Percentiles rank a stretch among this genome's conserved stretches.
Conservation (phyloP, 2,329 filamentous ascomycete genomes). For the Fusarium sp. region DNA sequence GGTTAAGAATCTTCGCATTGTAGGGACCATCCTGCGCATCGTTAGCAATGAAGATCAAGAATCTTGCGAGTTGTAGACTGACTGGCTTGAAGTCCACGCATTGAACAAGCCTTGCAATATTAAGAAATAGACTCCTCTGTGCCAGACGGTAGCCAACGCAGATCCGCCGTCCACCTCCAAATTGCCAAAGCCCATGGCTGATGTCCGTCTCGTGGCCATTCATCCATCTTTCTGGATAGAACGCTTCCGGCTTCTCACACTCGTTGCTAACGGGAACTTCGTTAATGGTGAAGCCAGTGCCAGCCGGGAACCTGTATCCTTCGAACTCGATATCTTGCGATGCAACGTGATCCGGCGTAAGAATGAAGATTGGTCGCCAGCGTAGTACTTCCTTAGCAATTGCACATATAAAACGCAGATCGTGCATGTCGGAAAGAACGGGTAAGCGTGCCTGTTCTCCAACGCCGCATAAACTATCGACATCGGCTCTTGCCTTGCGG, state of each 20-base stretch:
- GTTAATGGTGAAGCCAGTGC: neutral
- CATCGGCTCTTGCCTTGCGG: neutral
- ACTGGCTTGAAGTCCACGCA: neutral
- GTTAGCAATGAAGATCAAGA: too few species aligned
- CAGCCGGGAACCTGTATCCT: neutral
- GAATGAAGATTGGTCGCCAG: neutral
- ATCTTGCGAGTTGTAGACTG: neutral
- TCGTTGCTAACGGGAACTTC: neutral
- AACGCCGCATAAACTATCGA: neutral
- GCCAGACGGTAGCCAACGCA: neutral
- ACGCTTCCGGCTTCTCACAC: neutral
- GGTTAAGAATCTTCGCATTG: too few species aligned
- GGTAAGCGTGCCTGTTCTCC: neutral
- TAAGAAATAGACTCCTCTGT: neutral
- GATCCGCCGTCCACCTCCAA: neutral
- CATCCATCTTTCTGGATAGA: neutral
- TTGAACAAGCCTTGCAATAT: neutral
- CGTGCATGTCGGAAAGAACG: neutral
- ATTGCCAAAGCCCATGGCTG: neutral
- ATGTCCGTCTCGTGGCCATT: neutral
- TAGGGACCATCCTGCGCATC: too few species aligned
- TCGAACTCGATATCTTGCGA: neutral
- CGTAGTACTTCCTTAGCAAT: neutral
- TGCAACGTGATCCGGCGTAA: neutral
- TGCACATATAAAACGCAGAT: neutral